Percentiles rank a stretch among this genome's conserved stretches.
Conservation (phyloP, 2,329 filamentous ascomycete species). For the Stemphylium lycopersici region DNA sequence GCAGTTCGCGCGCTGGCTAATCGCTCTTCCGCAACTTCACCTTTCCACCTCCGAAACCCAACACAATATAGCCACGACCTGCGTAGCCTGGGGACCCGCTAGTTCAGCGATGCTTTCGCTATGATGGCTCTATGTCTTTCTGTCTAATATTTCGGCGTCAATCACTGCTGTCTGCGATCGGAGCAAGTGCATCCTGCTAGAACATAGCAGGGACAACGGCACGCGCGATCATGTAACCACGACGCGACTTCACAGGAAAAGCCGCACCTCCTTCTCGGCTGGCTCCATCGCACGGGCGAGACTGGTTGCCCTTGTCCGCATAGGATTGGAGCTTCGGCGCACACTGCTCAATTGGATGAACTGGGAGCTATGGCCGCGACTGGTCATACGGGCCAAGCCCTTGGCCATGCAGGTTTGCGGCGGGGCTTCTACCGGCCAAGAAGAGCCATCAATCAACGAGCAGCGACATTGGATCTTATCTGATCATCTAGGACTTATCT, state of each 20-base stretch:
- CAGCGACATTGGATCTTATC: constrained; percentile 35
- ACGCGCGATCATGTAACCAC: constrained; percentile 1
- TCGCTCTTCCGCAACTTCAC: neutral
- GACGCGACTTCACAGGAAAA: constrained; percentile 2
- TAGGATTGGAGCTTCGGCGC: constrained; percentile 13
- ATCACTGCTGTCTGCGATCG: neutral
- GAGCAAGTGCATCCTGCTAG: neutral
- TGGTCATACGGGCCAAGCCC: constrained; percentile 18
- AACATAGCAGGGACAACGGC: neutral
- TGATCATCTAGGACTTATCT: constrained; percentile 38
- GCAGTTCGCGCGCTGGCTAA: neutral
- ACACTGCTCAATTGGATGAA: constrained; percentile 18
- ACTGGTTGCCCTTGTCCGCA: neutral
- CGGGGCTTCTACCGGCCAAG: constrained; percentile 13
- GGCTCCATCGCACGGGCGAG: constrained; percentile 5
- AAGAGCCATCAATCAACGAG: neutral
- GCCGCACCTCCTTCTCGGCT: neutral
- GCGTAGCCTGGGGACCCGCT: neutral
- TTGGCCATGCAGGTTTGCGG: constrained; percentile 17
- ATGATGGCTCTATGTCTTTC: neutral
- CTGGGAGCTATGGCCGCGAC: constrained; percentile 12
- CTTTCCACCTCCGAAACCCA: neutral
- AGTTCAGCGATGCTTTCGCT: neutral
- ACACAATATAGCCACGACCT: neutral
- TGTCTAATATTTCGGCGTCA: neutral